Evolutionary conservation across 768 basidiomycete species (phyloP), one percentile per base, ranked within the genome.

Genomic region (Mycena rosella): DNA sequence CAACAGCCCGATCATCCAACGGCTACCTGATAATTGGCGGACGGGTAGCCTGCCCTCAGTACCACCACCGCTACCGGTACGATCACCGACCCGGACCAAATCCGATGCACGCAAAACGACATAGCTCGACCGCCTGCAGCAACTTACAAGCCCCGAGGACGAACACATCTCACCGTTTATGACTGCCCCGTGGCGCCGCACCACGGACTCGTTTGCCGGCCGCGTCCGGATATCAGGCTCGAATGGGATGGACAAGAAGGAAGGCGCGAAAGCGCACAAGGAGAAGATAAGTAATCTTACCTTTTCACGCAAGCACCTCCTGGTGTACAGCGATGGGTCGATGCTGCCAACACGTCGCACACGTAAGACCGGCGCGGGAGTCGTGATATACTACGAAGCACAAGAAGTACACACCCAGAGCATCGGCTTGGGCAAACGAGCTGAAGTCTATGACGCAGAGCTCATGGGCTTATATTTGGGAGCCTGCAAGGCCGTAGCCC

Each of bases 131-230:
- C 45, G 4, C 55, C 70, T 75, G 5, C 67, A 74, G 13, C 44
- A 48, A 38, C 51, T 40, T 17, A 71, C 74, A n/a, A 57, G 57
- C 54, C 64, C 64, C 17, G 47, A 51, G 2, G 63, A 72, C 48
- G 73, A 77, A 54, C 34, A 64, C 0, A 73, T 75, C 4, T 58
- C 70, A 42, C 74, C 76, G 0, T 75, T 54, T 45, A 72, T 77
- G 10, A 48, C 59, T 0, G 61, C 73, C 14, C 75, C 74, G 4
- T 77, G 73, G 77, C 54, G 71, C 20, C 52, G 63, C n/a, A 57
- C 66, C 7, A 40, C 42, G 20, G 44, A 64, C 1, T 29, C 32
- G 18, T 74, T 64, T 44, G 9, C 9, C 10, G 27, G 49, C 20
- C 60, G 69, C 30, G 24, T 73, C 22, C 30, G 27, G 45, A 71